A percentile compares a stretch with the other conserved stretches of the same genome.
These are phyloP conservation scores for Cinnamomum micranthum DNA, from an alignment of 164 flowering plant species.

Conservation along the genomic window DNA sequence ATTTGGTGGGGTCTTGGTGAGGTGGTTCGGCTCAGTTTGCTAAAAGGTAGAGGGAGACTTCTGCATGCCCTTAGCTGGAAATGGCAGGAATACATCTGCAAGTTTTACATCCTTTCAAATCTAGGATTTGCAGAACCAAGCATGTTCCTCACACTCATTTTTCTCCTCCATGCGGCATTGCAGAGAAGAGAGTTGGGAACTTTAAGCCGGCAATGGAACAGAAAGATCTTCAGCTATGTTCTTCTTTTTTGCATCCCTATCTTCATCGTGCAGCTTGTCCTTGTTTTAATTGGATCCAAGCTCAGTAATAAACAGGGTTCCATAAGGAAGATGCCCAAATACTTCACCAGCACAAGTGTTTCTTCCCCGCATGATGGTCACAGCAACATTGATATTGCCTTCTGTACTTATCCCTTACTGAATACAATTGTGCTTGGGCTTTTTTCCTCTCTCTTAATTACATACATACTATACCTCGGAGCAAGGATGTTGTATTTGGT, in stretches of 20 bases:
- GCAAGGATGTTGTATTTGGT: constrained; percentile 59
- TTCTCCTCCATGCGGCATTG: constrained; percentile 83
- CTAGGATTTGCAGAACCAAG: constrained; percentile 97
- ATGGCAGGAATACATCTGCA: constrained; percentile 91
- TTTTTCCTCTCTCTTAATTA: constrained; percentile 49
- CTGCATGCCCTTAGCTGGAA: constrained; percentile 37
- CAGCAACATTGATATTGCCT: constrained; percentile 24
- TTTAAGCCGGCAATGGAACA: constrained; percentile 61
- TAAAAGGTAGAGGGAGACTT: constrained; percentile 48
- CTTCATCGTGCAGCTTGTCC: constrained; percentile 62
- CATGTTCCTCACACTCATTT: constrained; percentile 65
- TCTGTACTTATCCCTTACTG: constrained; percentile 87
- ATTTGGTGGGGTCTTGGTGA: constrained; percentile 93
- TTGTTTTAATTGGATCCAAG: constrained; percentile 59
- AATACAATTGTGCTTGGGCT: constrained; percentile 72
- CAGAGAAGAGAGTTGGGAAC: constrained; percentile 59
- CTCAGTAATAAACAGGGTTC: constrained; percentile 26
- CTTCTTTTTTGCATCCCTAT: constrained; percentile 71
- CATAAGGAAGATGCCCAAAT: constrained; percentile 39
- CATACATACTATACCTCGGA: constrained; percentile 74
- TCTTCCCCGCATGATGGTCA: constrained; percentile 5
- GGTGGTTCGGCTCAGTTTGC: constrained; percentile 55
- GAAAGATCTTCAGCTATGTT: constrained; percentile 55
- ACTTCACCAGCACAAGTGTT: constrained; percentile 48
- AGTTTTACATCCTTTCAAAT: constrained; percentile 77